Evolutionary conservation across 805 yeast genomes (phyloP).

Genomic region (Huiozyma naganishii): DNA sequence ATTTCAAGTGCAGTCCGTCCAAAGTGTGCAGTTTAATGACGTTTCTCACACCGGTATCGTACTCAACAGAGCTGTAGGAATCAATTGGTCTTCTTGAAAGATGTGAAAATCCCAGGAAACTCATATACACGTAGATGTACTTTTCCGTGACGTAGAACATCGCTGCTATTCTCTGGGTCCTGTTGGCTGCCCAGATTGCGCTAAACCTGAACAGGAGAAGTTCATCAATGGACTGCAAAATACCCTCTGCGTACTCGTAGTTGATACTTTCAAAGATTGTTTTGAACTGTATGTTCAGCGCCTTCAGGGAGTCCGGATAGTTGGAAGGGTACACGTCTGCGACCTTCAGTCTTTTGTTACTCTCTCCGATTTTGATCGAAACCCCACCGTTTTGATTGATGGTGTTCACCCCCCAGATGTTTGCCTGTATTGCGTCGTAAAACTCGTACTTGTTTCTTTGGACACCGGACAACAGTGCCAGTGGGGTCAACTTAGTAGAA

Average conservation of each 20-base stretch:
- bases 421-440: slow-evolving; percentile 58
- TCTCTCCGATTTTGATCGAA: slow-evolving; percentile 2
- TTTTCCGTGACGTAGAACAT: slow-evolving; percentile 51
- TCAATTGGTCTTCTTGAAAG: slow-evolving; percentile 38
- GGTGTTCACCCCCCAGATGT: slow-evolving; percentile 45
- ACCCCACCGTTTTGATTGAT: slow-evolving; percentile 5
- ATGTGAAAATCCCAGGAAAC: slow-evolving; percentile 62
- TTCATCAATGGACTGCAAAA: slow-evolving; percentile 36
- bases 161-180: slow-evolving; percentile 61
- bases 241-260: slow-evolving; percentile 1
- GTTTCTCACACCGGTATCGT: slow-evolving; percentile 3
- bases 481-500: slow-evolving; percentile 53
- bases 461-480: slow-evolving; percentile 51
- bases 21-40: slow-evolving; percentile 4
- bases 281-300: slow-evolving; percentile 63
- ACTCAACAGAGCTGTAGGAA: slow-evolving; percentile 44
- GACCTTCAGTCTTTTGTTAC: not conserved
- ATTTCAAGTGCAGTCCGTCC: slow-evolving; percentile 31
- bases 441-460: slow-evolving; percentile 2
- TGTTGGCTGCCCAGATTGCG: slow-evolving; percentile 58
- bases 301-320: slow-evolving; percentile 49
- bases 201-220: slow-evolving; percentile 49
- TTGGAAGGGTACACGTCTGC: slow-evolving; percentile 39
- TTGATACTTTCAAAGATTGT: slow-evolving; percentile 52
- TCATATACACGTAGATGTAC: slow-evolving; percentile 51